Conservation (phyloP, 1,284 basidiomycete species). For the Melampsora americana region DNA sequence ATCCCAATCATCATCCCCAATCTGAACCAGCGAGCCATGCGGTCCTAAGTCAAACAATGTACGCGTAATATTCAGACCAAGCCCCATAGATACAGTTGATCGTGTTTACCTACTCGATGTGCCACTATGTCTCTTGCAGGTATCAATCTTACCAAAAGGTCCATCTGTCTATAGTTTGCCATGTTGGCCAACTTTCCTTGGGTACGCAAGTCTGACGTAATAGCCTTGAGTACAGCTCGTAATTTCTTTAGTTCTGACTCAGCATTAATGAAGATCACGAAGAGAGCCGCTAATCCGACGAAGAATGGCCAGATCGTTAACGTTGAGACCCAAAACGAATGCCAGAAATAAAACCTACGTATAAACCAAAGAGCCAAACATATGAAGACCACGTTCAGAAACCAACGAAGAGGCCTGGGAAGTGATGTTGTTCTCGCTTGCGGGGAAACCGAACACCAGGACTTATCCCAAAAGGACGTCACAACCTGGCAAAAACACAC, state of each 20-base stretch:
- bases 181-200: neutral
- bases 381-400: slow-evolving; percentile 22
- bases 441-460: slow-evolving; percentile 4
- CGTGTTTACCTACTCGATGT: neutral
- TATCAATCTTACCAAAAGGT: neutral
- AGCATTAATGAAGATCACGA: slow-evolving; percentile 7
- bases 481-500: slow-evolving; percentile 35
- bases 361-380: slow-evolving; percentile 15
- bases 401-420: slow-evolving; percentile 1
- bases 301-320: neutral
- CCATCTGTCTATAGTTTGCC: neutral
- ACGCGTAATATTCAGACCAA: neutral
- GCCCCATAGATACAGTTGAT: neutral
- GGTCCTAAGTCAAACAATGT: neutral
- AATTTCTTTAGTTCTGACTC: slow-evolving; percentile 26
- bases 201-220: neutral
- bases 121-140: neutral
- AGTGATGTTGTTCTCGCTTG: neutral
- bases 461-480: slow-evolving; percentile 28
- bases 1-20: slow-evolving; percentile 23
- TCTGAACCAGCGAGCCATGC: slow-evolving; percentile 23
- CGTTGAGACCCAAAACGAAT: neutral
- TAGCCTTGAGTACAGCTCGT: neutral
- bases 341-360: neutral
- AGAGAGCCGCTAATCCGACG: slow-evolving; percentile 2